A percentile compares a stretch with the other conserved stretches of the same genome.
Evolutionary conservation across 441 rosid species (phyloP).

Genomic region (Flueggea neowawraea): DNA sequence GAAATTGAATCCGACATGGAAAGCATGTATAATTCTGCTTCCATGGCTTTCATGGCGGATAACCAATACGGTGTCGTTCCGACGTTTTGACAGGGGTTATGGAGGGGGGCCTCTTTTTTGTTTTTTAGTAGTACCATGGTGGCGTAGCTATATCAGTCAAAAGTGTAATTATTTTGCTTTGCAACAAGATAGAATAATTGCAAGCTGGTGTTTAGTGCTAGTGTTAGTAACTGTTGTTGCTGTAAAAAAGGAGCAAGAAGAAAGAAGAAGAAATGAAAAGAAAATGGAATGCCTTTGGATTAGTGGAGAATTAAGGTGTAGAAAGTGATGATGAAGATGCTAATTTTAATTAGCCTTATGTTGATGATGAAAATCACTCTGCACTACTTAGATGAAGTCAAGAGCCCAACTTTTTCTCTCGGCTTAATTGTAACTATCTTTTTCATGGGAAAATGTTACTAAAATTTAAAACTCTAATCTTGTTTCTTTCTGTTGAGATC

Average conservation of each 20-base stretch:
- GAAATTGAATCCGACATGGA: slow-evolving; percentile 48
- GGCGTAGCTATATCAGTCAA: too few species aligned
- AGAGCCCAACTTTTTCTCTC: slow-evolving; percentile 21
- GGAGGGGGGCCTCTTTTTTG: neutral
- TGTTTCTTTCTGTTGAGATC: too few species aligned
- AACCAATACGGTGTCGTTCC: slow-evolving; percentile 74
- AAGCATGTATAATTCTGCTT: slow-evolving; percentile 16
- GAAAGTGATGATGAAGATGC: too few species aligned
- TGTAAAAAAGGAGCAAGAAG: too few species aligned
- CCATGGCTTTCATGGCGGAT: slow-evolving; percentile 26
- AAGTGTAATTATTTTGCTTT: neutral
- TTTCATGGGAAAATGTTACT: neutral
- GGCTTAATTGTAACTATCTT: slow-evolving; percentile 24
- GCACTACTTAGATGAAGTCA: neutral
- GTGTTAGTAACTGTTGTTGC: neutral
- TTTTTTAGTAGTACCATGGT: neutral
- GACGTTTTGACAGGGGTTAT: slow-evolving; percentile 25
- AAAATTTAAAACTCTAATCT: too few species aligned
- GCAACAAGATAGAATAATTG: slow-evolving; percentile 10
- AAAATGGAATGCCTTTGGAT: too few species aligned
- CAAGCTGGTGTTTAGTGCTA: slow-evolving; percentile 16
- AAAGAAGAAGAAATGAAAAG: too few species aligned
- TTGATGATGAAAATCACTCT: neutral
- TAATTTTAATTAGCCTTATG: too few species aligned
- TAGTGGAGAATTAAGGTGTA: too few species aligned